phyloP scores from a whole-genome alignment of 306 rosid species.

The Vicia faba region DNA sequence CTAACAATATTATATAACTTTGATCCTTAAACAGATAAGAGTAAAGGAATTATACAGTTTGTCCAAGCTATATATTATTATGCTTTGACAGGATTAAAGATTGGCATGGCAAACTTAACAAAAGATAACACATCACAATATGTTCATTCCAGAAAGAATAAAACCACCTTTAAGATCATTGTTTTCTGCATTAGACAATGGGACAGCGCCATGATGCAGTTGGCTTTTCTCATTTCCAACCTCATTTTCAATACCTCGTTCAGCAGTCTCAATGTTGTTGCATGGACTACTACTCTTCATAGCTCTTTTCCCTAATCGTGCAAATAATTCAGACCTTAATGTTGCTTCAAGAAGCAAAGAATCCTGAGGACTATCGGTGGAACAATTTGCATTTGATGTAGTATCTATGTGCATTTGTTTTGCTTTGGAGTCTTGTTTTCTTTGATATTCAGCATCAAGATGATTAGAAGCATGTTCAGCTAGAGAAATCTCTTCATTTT shows the following conservation, averaged over 20 bases:
- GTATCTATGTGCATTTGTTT: slow-evolving; percentile 43
- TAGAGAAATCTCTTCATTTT: slow-evolving; percentile 71
- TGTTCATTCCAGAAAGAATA: neutral
- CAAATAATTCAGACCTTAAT: slow-evolving; percentile 81
- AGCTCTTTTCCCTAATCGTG: slow-evolving; percentile 58
- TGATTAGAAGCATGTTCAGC: slow-evolving; percentile 51
- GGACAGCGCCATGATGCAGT: slow-evolving; percentile 34
- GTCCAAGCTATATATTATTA: slow-evolving; percentile 3
- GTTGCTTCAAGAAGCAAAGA: slow-evolving; percentile 82
- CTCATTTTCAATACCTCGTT: slow-evolving; percentile 60
- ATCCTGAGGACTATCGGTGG: slow-evolving; percentile 53
- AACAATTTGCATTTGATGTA: slow-evolving; percentile 41
- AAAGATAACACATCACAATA: slow-evolving; percentile 21
- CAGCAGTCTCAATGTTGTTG: slow-evolving; percentile 47
- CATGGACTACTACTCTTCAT: slow-evolving; percentile 44
- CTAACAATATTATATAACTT: neutral
- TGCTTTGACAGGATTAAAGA: slow-evolving; percentile 7
- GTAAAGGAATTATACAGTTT: slow-evolving; percentile 7
- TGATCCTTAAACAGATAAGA: slow-evolving; percentile 12
- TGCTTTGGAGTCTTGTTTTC: slow-evolving; percentile 38
- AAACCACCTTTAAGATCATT: slow-evolving; percentile 52
- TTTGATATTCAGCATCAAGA: slow-evolving; percentile 42
- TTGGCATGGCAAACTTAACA: slow-evolving; percentile 23
- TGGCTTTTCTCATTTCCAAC: slow-evolving; percentile 47
- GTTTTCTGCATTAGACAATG: slow-evolving; percentile 41